phyloP scores from a whole-genome alignment of 306 rosid species.

The Castanea mollissima region DNA sequence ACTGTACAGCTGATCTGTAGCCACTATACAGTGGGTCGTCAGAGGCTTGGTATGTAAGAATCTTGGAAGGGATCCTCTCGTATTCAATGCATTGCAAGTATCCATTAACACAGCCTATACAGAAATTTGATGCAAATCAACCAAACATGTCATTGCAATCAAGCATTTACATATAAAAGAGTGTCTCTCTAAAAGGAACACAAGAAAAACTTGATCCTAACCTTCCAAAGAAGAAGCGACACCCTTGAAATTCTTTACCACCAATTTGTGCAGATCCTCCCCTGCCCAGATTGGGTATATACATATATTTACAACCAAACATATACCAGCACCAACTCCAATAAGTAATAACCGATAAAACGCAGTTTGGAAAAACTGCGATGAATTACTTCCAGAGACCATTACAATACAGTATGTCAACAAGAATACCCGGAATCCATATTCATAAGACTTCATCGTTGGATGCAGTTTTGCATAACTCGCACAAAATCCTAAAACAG shows the following conservation, averaged over 20 bases:
- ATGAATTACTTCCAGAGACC: constrained; percentile 48
- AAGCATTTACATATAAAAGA: neutral
- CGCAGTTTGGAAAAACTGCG: constrained; percentile 53
- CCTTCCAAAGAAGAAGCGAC: constrained; percentile 77
- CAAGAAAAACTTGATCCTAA: neutral
- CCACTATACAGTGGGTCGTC: constrained; percentile 73
- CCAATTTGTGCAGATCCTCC: constrained; percentile 80
- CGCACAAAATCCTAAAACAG: constrained; percentile 50
- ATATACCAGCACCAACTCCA: constrained; percentile 62
- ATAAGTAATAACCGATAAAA: constrained; percentile 59
- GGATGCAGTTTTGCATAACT: constrained; percentile 58
- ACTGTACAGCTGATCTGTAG: constrained; percentile 70
- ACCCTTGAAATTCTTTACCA: constrained; percentile 62
- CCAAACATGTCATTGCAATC: neutral
- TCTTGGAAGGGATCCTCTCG: constrained; percentile 68
- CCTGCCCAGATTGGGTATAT: constrained; percentile 79
- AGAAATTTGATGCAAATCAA: constrained; percentile 10
- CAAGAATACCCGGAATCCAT: constrained; percentile 76
- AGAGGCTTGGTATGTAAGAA: constrained; percentile 69
- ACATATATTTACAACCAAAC: constrained; percentile 56
- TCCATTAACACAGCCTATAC: constrained; percentile 56
- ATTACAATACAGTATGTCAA: constrained; percentile 69
- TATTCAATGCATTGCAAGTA: constrained; percentile 70
- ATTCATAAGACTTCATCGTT: constrained; percentile 68
- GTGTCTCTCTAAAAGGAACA: no score